Evolutionary conservation across 495 filamentous ascomycete species (phyloP), one percentile per base, ranked within the genome.

Genomic region (Penicillium bialowiezense): DNA sequence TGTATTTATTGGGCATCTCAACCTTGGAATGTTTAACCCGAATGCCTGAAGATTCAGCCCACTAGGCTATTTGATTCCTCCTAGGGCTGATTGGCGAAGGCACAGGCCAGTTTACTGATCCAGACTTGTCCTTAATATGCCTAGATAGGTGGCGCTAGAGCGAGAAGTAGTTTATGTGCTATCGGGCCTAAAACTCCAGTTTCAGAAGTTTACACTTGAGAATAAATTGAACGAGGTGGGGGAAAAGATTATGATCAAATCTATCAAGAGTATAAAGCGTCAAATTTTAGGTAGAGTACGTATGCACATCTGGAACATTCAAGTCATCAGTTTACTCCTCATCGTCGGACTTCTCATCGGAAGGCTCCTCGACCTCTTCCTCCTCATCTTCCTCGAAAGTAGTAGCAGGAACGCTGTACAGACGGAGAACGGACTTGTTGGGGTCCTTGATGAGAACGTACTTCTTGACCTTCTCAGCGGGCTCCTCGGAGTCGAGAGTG

Each of bases 361-460:
- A 60, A 24, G 51, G 68, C 52, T 78, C 82, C 41, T 76, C 81
- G 23, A 46, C 69, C 35, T 62, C 66, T 20, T 56, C 55, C 44
- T 77, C 70, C 34, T 82, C 82, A 39, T 84, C 86, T 64, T 91
- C 88, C 58, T 97, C 93, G 65, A 97, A 93, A 43, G 90, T 90
- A 59, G 84, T 81, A 26, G 80, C 69, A 0, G 95, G 93, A 3
- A 97, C 89, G 63, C 91, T 86, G 75, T 98, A 98, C 60, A 98
- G 72, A 53, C 95, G 81, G 47, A 98, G 79, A 37, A 96, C 86
- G 28, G 84, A 82, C 82, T 95, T 96, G 73, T 98, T 98, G 41
- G 93, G 93, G 64, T 98, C 93, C 87, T 86, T 85, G 54, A 86
- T 78, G 14, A 86, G 73, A 41, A 87, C 79, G 60, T 84, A 87